Percentiles rank a stretch among this genome's conserved stretches.
Evolutionary conservation across 2,329 filamentous ascomycete genomes (phyloP).

Genomic region (Trichoderma aggressivum): DNA sequence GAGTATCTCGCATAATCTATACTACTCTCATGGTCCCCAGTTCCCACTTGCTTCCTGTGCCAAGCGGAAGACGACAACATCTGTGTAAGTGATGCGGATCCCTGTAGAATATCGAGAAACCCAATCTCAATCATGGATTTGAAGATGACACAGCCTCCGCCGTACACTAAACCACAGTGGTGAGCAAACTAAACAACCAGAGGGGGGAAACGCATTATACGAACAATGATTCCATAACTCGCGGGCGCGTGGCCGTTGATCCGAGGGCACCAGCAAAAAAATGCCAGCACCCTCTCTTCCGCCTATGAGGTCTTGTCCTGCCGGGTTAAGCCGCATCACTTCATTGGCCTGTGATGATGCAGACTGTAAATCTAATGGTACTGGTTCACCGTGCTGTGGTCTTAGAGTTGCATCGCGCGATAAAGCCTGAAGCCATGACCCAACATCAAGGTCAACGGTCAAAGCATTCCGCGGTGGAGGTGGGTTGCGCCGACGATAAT

Average conservation of each 20-base stretch:
- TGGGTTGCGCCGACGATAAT: slow-evolving; percentile 9
- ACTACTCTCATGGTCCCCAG: not conserved
- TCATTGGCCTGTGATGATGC: not conserved
- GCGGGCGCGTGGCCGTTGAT: not conserved
- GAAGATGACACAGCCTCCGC: slow-evolving; percentile 11
- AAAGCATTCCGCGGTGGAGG: slow-evolving; percentile 2
- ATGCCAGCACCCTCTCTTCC: not conserved
- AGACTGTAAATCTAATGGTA: not conserved
- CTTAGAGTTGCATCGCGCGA: not conserved
- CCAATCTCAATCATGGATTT: slow-evolving; percentile 10
- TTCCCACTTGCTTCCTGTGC: not conserved
- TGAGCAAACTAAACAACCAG: not conserved
- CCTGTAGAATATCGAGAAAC: not conserved
- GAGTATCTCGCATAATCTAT: slow-evolving; percentile 13
- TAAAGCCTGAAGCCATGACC: slow-evolving; percentile 5
- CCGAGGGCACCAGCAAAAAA: not conserved
- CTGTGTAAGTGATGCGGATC: slow-evolving; percentile 6
- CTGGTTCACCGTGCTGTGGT: not conserved
- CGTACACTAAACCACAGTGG: not conserved
- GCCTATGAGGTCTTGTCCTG: too few species aligned
- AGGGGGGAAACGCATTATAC: not conserved
- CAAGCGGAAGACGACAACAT: slow-evolving; percentile 7
- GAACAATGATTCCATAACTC: slow-evolving; percentile 8
- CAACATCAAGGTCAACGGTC: slow-evolving; percentile 9
- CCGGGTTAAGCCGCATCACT: not conserved